Percentiles rank a stretch among this genome's conserved stretches.
Evolutionary conservation across 129 eudicot species (phyloP).

Genomic region (Flaveria brownii): DNA sequence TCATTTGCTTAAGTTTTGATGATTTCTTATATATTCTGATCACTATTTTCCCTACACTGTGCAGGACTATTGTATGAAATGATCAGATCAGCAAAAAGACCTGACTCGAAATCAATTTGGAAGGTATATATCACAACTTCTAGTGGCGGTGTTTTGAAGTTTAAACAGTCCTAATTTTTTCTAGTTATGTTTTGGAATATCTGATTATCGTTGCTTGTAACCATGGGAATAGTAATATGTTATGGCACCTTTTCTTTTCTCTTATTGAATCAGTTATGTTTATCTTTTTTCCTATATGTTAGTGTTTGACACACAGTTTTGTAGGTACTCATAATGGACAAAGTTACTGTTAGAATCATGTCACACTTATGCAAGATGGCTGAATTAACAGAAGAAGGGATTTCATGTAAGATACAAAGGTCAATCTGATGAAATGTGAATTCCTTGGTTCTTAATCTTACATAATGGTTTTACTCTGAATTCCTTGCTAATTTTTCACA

Average conservation of each 20-base stretch:
- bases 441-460: conserved; percentile 20
- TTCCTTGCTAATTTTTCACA: neutral
- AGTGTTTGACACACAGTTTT: conserved; percentile 25
- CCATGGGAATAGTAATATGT: conserved; percentile 1
- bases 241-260: neutral
- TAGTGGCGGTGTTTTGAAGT: neutral
- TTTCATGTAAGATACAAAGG: conserved; percentile 81
- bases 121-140: conserved; percentile 54
- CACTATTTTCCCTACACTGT: conserved; percentile 8
- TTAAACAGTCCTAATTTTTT: neutral
- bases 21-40: neutral
- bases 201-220: neutral
- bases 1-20: neutral
- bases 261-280: conserved; percentile 10
- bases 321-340: conserved; percentile 96
- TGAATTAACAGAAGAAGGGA: conserved; percentile 90
- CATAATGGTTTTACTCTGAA: neutral
- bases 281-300: conserved; percentile 12
- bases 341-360: conserved; percentile 73
- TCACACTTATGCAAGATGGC: conserved; percentile 94
- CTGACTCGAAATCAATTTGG: conserved; percentile 78
- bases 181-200: neutral
- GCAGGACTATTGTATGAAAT: conserved; percentile 83
- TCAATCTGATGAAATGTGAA: conserved; percentile 37
- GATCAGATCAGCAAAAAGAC: conserved; percentile 77